Evolutionary conservation across 306 rosid species (phyloP).

Genomic region (Elaeagnus macrophylla): DNA sequence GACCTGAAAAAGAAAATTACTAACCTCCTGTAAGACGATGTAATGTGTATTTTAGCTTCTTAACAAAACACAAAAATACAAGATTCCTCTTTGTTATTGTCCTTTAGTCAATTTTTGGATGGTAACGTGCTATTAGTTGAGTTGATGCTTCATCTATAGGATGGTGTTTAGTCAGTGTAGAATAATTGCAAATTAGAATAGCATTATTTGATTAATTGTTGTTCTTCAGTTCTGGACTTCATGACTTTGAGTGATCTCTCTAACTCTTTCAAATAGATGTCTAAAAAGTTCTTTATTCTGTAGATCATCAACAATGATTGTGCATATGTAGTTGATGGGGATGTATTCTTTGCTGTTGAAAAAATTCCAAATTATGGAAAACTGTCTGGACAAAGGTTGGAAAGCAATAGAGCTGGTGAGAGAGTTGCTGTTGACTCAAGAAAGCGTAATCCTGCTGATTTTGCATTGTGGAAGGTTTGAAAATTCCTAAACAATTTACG

Average conservation of each 20-base stretch:
- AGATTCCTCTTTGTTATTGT: too few species aligned
- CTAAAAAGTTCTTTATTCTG: slow-evolving; percentile 13
- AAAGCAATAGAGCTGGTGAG: slow-evolving; percentile 81
- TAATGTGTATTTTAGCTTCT: too few species aligned
- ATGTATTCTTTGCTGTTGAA: slow-evolving; percentile 83
- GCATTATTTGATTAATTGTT: not conserved
- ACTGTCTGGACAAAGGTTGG: slow-evolving; percentile 76
- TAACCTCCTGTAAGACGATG: not conserved
- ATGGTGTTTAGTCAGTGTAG: too few species aligned
- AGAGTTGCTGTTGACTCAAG: slow-evolving; percentile 83
- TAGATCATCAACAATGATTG: slow-evolving; percentile 73
- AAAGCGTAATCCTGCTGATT: slow-evolving; percentile 80
- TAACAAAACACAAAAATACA: not conserved
- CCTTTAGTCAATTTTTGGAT: too few species aligned
- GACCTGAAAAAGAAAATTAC: not conserved
- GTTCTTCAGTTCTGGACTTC: not conserved
- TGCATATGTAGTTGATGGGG: slow-evolving; percentile 78
- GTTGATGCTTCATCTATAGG: too few species aligned
- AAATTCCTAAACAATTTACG: slow-evolving; percentile 13
- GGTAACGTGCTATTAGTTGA: too few species aligned
- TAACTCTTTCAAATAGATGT: not conserved
- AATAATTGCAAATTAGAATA: not conserved
- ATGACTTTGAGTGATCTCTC: not conserved
- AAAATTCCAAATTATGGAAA: slow-evolving; percentile 67
- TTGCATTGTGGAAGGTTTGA: slow-evolving; percentile 91